Base-by-base conservation (phyloP, 1,284 basidiomycete species). In the Entoloma clypeatum region DNA sequence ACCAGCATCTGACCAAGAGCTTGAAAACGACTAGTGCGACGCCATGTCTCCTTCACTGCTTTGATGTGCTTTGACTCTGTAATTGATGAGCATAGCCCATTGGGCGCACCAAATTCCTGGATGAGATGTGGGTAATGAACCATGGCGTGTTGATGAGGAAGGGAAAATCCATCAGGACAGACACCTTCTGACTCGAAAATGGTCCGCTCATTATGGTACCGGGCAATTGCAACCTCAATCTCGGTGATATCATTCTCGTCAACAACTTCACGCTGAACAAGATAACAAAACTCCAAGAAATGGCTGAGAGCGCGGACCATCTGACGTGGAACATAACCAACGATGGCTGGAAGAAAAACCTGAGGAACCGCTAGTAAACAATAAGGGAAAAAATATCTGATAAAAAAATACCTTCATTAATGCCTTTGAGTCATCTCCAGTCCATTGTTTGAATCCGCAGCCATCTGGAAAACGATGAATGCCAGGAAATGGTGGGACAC, bases 91-190 rank as follows among this genome's bases (percentile, higher is more conserved):
- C n/a, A n/a, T n/a, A n/a, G n/a, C n/a, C n/a, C n/a, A n/a, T n/a
- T n/a, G n/a, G n/a, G n/a, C n/a, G n/a, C n/a, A n/a, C n/a, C n/a
- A n/a, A n/a, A n/a, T n/a, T n/a, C n/a, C n/a, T n/a, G n/a, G n/a
- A n/a, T n/a, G n/a, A n/a, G n/a, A n/a, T n/a, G n/a, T n/a, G n/a
- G 13, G 16, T 45, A 55, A 34, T 66, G 42, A 4, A 17, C 5
- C 1, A 65, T 3, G 54, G 59, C 18, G 64, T 49, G 47, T 63
- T 67, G 35, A 8, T 56, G 55, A 2, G 61, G 65, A 7, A 68
- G 56, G 0, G 54, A 55, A 34, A 65, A 57, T 11, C 41, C 48
- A 8, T 52, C 18, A 3, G 32, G 21, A 2, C 52, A 49, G 3
- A 63, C 56, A 16, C 58, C 58, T 3, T 13, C 13, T 13, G 27